Conservation (phyloP, 306 rosid genomes). For the Malus domestica region DNA sequence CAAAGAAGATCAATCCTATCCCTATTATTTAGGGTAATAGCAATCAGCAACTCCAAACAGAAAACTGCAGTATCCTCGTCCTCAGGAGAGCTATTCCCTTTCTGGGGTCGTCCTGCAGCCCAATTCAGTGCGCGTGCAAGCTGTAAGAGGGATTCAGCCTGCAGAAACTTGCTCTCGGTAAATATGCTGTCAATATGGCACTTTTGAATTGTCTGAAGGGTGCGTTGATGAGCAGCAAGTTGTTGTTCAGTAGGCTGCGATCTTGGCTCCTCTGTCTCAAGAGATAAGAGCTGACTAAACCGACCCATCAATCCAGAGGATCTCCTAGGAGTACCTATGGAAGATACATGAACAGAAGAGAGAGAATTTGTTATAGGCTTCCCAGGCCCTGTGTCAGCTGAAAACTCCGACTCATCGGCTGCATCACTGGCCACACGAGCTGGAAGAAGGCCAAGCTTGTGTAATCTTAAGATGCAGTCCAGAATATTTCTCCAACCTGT, state of each 20-base stretch:
- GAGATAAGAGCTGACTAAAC: constrained; percentile 95
- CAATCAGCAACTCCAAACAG: constrained; percentile 90
- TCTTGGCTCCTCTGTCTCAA: constrained; percentile 94
- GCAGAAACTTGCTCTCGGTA: constrained; percentile 92
- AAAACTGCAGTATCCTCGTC: constrained; percentile 99
- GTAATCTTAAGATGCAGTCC: constrained; percentile 87
- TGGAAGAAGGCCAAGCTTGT: constrained; percentile 97
- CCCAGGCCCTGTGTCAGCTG: constrained; percentile 70
- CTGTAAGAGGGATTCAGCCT: constrained; percentile 88
- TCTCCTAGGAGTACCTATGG: constrained; percentile 86
- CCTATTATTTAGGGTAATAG: constrained; percentile 89
- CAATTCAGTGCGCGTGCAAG: constrained; percentile 87
- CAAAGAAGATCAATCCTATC: constrained; percentile 90
- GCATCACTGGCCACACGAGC: constrained; percentile 98
- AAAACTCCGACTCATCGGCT: constrained; percentile 78
- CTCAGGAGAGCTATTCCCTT: constrained; percentile 81
- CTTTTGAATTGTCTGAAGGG: constrained; percentile 84
- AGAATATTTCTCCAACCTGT: constrained; percentile 98
- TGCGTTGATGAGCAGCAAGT: constrained; percentile 95
- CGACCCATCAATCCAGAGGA: constrained; percentile 97
- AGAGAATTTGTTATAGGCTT: constrained; percentile 70
- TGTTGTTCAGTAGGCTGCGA: constrained; percentile 99
- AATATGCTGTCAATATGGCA: constrained; percentile 94
- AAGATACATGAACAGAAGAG: constrained; percentile 69
- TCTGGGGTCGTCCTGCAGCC: constrained; percentile 91